Base-by-base conservation (phyloP, 441 rosid species). In the Sinapis alba region DNA sequence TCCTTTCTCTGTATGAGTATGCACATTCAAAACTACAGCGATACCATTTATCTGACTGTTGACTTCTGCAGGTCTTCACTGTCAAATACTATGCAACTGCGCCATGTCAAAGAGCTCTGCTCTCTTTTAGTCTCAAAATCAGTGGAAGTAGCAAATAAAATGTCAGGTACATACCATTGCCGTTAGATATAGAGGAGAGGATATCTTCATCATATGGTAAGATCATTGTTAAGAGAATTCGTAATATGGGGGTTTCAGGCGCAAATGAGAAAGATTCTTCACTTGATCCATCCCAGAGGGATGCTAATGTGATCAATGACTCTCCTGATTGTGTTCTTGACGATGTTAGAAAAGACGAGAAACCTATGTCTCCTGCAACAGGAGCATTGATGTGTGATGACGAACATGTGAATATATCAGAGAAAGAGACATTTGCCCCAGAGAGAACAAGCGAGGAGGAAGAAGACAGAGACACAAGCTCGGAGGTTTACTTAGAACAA, bases 341-440 rank as follows among this genome's bases (percentile, higher is more conserved):
- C 43, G 81, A 83, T 62, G 65, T 13, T 51, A 72, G 75, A 70
- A 74, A 63, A 30, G 53, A 51, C 23, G 83, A 77, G 71, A 82
- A 32, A 71, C 84, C 86, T 30, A 4, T 78, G 69, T 90, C 96
- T 60, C 92, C 93, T 38, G 87, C 81, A 72, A 89, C 89, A 28
- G 82, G 86, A 1, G 87, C 87, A 45, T 79, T 90, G 83, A 82
- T 90, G 95, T 91, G 99, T 65, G 99, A 96, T 79, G 98, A 96
- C 34, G 87, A 88, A 61, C 97, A 87, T 72, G 75, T 90, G 21
- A 81, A 89, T 79, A 81, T 88, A 47, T 79, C 86, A 85, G 84
- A 79, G 81, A 81, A 76, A 73, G 82, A 76, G 38, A 72, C 81
- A 30, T 80, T 78, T 11, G 62, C 79, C 32, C 78, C 64, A 56